Conservation (phyloP, 495 filamentous ascomycete genomes). For the Penicilliopsis zonata region DNA sequence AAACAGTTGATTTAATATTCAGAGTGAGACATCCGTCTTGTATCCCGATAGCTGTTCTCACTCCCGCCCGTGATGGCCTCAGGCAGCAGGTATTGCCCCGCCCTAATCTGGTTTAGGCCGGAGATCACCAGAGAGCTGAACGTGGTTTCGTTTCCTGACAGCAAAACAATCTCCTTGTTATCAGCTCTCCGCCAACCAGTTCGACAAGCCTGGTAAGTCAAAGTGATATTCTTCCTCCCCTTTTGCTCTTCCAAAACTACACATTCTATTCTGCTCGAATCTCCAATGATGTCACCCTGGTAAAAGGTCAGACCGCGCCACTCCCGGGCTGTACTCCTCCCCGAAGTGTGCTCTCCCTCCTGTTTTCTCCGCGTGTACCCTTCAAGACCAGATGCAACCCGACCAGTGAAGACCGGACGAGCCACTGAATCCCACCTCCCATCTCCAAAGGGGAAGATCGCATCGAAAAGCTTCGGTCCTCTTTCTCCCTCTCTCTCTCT, state of each 20-base stretch:
- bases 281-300: constrained; percentile 48
- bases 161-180: too few species aligned
- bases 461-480: not conserved
- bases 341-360: not conserved
- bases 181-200: too few species aligned
- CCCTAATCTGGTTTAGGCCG: constrained; percentile 14
- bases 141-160: not conserved
- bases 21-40: too few species aligned
- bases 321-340: too few species aligned
- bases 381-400: too few species aligned
- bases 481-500: constrained; percentile 1
- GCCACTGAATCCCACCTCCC: constrained; percentile 6
- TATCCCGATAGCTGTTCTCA: too few species aligned
- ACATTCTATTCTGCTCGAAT: constrained; percentile 2
- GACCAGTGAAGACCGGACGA: not conserved
- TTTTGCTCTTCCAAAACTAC: constrained; percentile 1
- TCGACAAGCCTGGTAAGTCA: too few species aligned
- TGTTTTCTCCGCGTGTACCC: too few species aligned
- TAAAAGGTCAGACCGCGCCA: constrained; percentile 51
- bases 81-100: constrained; percentile 8
- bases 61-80: too few species aligned
- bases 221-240: not conserved
- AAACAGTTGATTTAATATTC: too few species aligned
- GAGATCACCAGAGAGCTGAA: not conserved
- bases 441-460: constrained; percentile 1